Conservation (phyloP, 1,284 basidiomycete genomes). For the Phlebopus sp. region DNA sequence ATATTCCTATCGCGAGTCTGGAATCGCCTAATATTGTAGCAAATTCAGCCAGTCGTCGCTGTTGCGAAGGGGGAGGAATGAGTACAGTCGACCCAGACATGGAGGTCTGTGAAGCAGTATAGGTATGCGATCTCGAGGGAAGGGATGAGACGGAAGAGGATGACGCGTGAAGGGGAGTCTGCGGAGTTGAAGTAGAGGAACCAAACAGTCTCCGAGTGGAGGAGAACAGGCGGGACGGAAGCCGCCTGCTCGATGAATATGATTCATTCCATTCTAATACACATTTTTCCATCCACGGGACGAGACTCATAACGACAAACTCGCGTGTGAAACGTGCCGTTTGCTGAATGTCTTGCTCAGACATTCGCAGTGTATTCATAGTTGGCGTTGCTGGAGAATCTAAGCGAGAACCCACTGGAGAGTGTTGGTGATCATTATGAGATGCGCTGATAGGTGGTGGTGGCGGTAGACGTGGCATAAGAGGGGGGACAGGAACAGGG, state of each 20-base stretch:
- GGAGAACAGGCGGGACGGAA: conserved; percentile 80
- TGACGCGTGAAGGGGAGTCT: conserved; percentile 39
- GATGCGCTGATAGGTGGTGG: conserved; percentile 40
- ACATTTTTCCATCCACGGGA: conserved; percentile 96
- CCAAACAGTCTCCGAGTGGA: conserved; percentile 91
- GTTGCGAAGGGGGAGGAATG: conserved; percentile 54
- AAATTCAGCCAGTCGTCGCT: conserved; percentile 90
- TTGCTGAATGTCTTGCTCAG: conserved; percentile 76
- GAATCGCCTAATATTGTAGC: conserved; percentile 90
- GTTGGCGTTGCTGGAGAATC: conserved; percentile 11
- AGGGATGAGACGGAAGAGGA: conserved; percentile 46
- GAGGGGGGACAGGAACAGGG: conserved; percentile 61
- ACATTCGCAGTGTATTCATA: conserved; percentile 55
- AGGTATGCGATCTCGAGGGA: conserved; percentile 41
- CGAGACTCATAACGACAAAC: conserved; percentile 84
- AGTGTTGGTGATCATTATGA: conserved; percentile 21
- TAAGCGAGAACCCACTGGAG: background rate
- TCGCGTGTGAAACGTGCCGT: conserved; percentile 85
- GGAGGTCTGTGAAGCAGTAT: conserved; percentile 34
- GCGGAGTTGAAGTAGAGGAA: conserved; percentile 49
- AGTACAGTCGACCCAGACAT: conserved; percentile 29
- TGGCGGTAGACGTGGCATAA: conserved; percentile 64
- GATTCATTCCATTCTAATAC: conserved; percentile 94
- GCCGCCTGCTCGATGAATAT: conserved; percentile 79
- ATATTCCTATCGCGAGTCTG: conserved; percentile 80